Base-by-base conservation (phyloP, 1,284 basidiomycete species). In the Boletus albobrunnescens region DNA sequence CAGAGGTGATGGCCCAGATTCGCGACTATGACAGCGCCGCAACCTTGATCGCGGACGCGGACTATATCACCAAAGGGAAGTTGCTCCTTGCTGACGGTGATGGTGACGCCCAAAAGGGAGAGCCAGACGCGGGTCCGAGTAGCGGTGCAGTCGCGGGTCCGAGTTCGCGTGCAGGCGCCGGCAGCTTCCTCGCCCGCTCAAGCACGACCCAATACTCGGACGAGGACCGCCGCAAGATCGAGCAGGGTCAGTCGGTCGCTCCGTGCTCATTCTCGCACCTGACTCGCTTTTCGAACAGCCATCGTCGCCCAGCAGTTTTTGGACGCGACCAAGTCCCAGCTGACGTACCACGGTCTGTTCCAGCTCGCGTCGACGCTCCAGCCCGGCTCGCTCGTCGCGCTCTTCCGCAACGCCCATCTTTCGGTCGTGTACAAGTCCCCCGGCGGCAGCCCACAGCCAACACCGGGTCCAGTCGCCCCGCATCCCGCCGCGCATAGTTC, bases 331-430 rank as follows among this genome's bases (percentile, higher is more conserved):
- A 76, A 79, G 43, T 91, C 90, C 1, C 92, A 95, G 62, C 69
- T 95, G 50, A 94, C 91, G 0, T 94, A 94, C 58, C 78, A 89
- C 43, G 93, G 84, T 0, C 73, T 88, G 27, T 87, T 87, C 63
- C 76, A 81, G 37, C 79, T 88, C 44, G 79, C 79, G 0, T 76
- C 79, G 6, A 68, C 73, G 3, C 68, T 84, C 49, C 56, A 71
- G 23, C 75, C 80, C 0, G 76, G 78, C 16, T 67, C 79, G 4
- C 79, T 89, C 22, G 81, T 83, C 22, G 86, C 89, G 2, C 78
- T 94, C 47, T 95, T 94, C 74, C 82, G 93, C 49, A 91, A 84
- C 67, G 91, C 90, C 0, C 93, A 95, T 59, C 80, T 96, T 10
- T 85, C 87, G 0, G 91, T 94, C 4, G 71, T 96, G 0, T 89